phyloP scores from a whole-genome alignment of 148 eudicot species.

The Vaccinium macrocarpon region DNA sequence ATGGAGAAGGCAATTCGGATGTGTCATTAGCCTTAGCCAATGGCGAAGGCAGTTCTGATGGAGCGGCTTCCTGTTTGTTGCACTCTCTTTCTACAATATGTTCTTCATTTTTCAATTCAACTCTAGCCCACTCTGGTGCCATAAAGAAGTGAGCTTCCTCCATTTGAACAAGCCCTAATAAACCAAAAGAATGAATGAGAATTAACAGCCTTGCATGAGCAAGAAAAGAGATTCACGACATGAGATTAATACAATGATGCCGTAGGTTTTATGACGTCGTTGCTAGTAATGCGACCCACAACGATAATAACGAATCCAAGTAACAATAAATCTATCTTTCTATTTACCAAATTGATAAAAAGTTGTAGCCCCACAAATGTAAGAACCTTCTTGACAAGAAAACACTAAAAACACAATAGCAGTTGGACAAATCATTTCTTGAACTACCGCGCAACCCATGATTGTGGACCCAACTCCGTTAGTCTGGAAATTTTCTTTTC shows the following conservation, averaged over 20 bases:
- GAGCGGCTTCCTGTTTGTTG: neutral
- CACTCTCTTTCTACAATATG: neutral
- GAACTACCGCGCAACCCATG: too few species aligned
- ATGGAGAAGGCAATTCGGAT: slow-evolving; percentile 13
- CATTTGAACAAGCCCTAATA: neutral
- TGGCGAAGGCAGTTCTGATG: slow-evolving; percentile 12
- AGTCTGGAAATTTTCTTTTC: too few species aligned
- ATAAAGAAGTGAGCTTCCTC: neutral
- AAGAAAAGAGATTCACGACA: neutral
- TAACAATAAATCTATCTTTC: neutral
- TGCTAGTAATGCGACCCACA: neutral
- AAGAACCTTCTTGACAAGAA: neutral
- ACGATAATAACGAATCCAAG: neutral
- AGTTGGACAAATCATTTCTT: neutral
- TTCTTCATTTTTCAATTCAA: neutral
- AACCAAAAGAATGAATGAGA: neutral
- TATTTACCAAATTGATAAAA: neutral
- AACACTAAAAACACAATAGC: too few species aligned
- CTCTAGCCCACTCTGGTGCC: neutral
- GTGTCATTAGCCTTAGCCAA: neutral
- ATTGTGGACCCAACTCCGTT: too few species aligned
- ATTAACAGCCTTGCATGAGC: neutral
- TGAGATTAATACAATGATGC: neutral
- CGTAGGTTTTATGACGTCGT: neutral
- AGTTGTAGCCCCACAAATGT: neutral